These are phyloP conservation scores for Dissophora ornata DNA, from an alignment of 192 early-diverging fungal genomes.

Conservation along the genomic window DNA sequence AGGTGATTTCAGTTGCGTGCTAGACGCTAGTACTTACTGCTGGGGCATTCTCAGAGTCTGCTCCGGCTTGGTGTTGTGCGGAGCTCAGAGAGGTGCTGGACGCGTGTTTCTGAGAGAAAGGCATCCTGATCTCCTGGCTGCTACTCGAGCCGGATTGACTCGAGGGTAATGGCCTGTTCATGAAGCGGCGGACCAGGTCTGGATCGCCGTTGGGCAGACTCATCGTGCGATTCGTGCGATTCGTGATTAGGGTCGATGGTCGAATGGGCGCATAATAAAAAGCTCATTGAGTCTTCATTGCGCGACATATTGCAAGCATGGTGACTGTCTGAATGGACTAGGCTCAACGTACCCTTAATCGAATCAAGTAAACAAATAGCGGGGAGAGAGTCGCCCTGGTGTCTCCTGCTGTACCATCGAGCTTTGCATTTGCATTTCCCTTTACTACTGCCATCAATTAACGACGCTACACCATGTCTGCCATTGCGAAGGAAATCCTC, in stretches of 20 bases:
- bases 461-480: constrained; percentile 27
- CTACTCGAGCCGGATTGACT: constrained; percentile 3
- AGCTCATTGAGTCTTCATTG: too few species aligned
- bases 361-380: constrained; percentile 23
- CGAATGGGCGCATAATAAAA: not conserved
- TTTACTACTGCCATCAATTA: not conserved
- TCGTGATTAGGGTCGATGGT: not conserved
- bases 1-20: too few species aligned
- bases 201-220: constrained; percentile 30
- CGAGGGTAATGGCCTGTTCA: constrained; percentile 12
- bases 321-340: too few species aligned
- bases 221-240: constrained; percentile 16
- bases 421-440: not conserved
- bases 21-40: too few species aligned
- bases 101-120: constrained; percentile 21
- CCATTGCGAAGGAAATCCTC: constrained; percentile 54
- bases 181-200: constrained; percentile 34
- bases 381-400: not conserved
- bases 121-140: constrained; percentile 13
- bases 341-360: constrained; percentile 38
- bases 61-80: not conserved
- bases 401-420: not conserved
- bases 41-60: constrained; percentile 5
- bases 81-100: not conserved
- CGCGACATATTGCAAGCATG: too few species aligned